Base-by-base conservation (phyloP, 164 flowering plant genomes). In the Vitis labrusca region DNA sequence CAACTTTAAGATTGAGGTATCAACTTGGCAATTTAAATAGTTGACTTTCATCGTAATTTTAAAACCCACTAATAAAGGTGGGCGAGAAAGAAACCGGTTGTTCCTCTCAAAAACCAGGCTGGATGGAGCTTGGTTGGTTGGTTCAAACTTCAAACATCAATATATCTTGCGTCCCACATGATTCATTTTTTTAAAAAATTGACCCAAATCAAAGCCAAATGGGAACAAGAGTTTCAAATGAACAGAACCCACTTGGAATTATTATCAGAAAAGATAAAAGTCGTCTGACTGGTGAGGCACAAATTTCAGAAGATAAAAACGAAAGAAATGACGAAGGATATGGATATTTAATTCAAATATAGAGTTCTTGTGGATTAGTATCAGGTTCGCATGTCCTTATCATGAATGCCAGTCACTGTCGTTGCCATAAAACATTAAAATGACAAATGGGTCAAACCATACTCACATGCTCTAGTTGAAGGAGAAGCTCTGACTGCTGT, bases 111-210 rank as follows among this genome's bases (percentile, higher is more conserved):
- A 71, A 60, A 53, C 23, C 70, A 70, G 70, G 63, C 59, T 74
- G 77, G 59, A 57, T 61, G 61, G 30, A 73, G 61, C 76, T 58
- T 65, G 59, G 68, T 67, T 72, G 71, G 70, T 66, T 3, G 44
- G 5, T 37, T 37, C 8, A 37, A 37, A 37, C 6, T 37, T 37
- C 44, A 37, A 37, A 37, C 44, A 37, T 72, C 48, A 56, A 63
- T 55, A 54, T 66, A 51, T 65, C 29, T 50, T 32, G 71, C 61
- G 53, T 50, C 44, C 30, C 65, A 47, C 61, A 19, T 56, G 27
- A 63, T 49, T 59, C 59, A 19, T 64, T 23, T 63, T 63, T n/a
- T 47, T 17, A 2, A 14, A 49, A 59, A 15, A 47, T 3, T n/a
- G 27, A 23, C 27, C 27, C 27, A 23, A 23, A 23, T 23, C 27